Evolutionary conservation across 805 yeast species (phyloP).

Genomic region (Candida andamanensis): DNA sequence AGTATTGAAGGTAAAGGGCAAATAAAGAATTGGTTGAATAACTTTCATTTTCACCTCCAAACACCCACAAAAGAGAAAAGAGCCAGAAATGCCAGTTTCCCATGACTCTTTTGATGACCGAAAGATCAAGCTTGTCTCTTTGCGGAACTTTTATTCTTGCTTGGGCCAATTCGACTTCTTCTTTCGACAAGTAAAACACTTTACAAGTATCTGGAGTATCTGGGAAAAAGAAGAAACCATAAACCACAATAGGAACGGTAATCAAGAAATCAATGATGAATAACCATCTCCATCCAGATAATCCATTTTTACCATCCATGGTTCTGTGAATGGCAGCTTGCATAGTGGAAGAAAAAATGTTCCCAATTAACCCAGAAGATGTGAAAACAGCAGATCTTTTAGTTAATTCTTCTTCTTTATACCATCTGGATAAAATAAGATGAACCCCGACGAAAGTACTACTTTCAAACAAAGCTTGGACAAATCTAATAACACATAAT

Average conservation of each 20-base stretch:
- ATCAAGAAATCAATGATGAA: conserved; percentile 57
- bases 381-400: conserved; percentile 53
- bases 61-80: conserved; percentile 30
- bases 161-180: conserved; percentile 23
- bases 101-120: conserved; percentile 38
- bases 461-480: conserved; percentile 58
- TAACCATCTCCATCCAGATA: conserved; percentile 68
- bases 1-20: conserved; percentile 27
- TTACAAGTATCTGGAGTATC: conserved; percentile 46
- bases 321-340: conserved; percentile 48
- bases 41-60: conserved; percentile 36
- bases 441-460: conserved; percentile 54
- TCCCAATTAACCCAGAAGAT: conserved; percentile 49
- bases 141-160: conserved; percentile 34
- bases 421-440: conserved; percentile 51
- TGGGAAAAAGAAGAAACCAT: conserved; percentile 56
- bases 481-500: conserved; percentile 53
- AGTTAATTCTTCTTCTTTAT: conserved; percentile 43
- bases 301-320: conserved; percentile 43
- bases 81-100: conserved; percentile 35
- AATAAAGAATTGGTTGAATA: conserved; percentile 28
- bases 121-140: conserved; percentile 19
- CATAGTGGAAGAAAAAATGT: conserved; percentile 52
- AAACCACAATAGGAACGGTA: conserved; percentile 52
- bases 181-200: conserved; percentile 21